These are phyloP conservation scores for Lodderomyces orthopsilosis DNA, from an alignment of 1,139 yeast genomes.

Conservation along the genomic window DNA sequence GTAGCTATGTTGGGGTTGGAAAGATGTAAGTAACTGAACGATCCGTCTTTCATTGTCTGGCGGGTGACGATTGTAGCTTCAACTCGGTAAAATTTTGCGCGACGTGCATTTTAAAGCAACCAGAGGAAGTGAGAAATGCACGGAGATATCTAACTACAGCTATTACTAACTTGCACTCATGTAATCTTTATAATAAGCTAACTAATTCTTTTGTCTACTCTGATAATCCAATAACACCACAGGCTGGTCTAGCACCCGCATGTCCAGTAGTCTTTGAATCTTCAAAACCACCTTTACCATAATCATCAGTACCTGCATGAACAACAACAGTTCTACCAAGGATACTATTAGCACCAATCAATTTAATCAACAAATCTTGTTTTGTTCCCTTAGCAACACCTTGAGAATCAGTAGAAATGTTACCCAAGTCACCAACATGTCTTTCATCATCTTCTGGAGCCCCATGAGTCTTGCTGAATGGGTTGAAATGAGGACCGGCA, in stretches of 20 bases:
- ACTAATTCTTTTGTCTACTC: conserved; percentile 19
- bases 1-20: conserved; percentile 1
- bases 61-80: no score
- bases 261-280: conserved; percentile 97
- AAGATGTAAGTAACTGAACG: conserved; percentile 1
- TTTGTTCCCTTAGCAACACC: conserved; percentile 91
- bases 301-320: conserved; percentile 92
- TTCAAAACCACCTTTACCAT: conserved; percentile 93
- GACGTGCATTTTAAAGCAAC: no score
- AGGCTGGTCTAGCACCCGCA: conserved; percentile 98
- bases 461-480: conserved; percentile 88
- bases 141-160: no score
- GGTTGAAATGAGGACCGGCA: conserved; percentile 99
- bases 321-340: conserved; percentile 95
- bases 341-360: conserved; percentile 81
- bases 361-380: conserved; percentile 72
- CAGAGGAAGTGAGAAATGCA: no score
- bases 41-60: conserved; percentile 5
- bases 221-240: conserved; percentile 94
- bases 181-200: background rate
- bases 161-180: background rate
- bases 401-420: conserved; percentile 76
- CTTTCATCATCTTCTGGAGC: conserved; percentile 86
- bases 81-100: no score
- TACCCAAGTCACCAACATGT: conserved; percentile 98